These are phyloP conservation scores for Linanthus parryae DNA, from an alignment of 148 eudicot genomes.

Conservation along the genomic window DNA sequence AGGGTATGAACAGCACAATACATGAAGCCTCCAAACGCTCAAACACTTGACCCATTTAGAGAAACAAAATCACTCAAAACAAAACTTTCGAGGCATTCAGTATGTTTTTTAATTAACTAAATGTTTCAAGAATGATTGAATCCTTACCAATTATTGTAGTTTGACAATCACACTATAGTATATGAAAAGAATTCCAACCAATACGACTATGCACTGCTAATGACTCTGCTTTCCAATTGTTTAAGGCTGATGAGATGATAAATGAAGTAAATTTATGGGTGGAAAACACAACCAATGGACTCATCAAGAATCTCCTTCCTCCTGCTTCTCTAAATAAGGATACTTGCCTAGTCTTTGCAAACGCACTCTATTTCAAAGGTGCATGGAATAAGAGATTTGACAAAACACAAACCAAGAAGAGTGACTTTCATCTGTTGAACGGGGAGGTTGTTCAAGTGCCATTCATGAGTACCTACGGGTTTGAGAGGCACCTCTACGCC, in stretches of 20 bases:
- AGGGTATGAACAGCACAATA: no score
- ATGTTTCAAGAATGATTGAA: no score
- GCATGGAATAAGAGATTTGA: constrained; percentile 4
- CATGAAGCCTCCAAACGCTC: no score
- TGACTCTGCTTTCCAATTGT: background rate
- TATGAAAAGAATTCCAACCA: no score
- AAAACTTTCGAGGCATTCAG: no score
- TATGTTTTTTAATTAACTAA: no score
- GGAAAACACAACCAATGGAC: constrained; percentile 2
- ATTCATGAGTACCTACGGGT: constrained; percentile 4
- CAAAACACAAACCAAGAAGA: background rate
- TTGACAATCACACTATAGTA: no score
- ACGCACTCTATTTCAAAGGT: constrained; percentile 18
- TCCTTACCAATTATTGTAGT: no score
- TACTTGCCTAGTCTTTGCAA: constrained; percentile 12
- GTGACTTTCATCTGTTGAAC: constrained; percentile 11
- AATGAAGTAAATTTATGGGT: constrained; percentile 10
- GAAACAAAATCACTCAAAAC: no score
- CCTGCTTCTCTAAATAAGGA: constrained; percentile 1
- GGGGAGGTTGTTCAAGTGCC: constrained; percentile 7
- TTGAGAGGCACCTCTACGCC: background rate
- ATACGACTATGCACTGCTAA: background rate
- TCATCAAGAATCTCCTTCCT: constrained; percentile 8
- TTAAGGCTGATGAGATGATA: constrained; percentile 12
- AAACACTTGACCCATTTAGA: no score